phyloP scores from a whole-genome alignment of 495 filamentous ascomycete species.

The Aspergillus funiculosus region DNA sequence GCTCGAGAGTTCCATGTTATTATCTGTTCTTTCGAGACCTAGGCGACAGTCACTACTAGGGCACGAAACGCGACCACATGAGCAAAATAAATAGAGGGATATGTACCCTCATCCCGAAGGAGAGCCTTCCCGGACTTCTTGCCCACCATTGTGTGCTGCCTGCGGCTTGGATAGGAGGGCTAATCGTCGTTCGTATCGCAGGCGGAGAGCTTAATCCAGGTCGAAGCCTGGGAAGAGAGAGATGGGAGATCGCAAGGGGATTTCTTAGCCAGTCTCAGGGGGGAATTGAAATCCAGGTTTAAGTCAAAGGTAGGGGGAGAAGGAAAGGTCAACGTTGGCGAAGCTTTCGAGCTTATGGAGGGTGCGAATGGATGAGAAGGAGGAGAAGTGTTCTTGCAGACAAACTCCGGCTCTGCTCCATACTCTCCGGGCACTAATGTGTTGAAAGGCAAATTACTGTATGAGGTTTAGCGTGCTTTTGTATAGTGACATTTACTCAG shows the following conservation, averaged over 20 bases:
- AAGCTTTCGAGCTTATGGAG: not conserved
- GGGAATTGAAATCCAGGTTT: not conserved
- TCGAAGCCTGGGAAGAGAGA: not conserved
- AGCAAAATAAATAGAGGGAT: not conserved
- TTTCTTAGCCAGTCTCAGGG: not conserved
- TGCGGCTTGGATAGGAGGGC: not conserved
- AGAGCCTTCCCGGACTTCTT: constrained; percentile 61
- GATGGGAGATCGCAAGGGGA: not conserved
- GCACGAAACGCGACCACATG: not conserved
- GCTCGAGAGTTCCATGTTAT: constrained; percentile 88
- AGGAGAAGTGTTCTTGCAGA: constrained; percentile 8
- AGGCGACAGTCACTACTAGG: constrained; percentile 6
- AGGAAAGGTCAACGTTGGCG: not conserved
- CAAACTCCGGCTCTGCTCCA: constrained; percentile 12
- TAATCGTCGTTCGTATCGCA: not conserved
- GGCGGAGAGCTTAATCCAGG: constrained; percentile 5
- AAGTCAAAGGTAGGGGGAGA: not conserved
- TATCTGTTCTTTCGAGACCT: constrained; percentile 95
- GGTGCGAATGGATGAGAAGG: not conserved
- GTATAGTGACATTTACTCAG: too few species aligned
- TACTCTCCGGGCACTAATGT: constrained; percentile 6
- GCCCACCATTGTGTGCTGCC: constrained; percentile 48
- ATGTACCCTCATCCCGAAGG: constrained; percentile 57
- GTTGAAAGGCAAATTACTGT: constrained; percentile 7
- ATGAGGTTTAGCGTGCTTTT: constrained; percentile 4